These are phyloP conservation scores for Ceratobasidium sp. DNA, from an alignment of 1,284 basidiomycete genomes.

Conservation along the genomic window DNA sequence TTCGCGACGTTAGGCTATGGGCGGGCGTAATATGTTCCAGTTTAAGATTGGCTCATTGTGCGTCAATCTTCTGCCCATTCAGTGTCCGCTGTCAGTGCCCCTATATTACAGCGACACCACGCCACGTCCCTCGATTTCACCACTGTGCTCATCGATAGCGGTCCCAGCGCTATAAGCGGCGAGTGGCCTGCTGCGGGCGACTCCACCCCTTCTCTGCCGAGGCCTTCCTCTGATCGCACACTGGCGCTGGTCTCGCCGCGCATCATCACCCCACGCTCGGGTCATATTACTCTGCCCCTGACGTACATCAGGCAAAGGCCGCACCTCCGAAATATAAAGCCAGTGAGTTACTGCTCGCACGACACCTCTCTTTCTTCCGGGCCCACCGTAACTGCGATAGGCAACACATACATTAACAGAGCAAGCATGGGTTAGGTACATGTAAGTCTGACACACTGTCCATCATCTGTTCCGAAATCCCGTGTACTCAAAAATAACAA, in stretches of 20 bases:
- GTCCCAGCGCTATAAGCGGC: background rate
- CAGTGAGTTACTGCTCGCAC: background rate
- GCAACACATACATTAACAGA: constrained; percentile 16
- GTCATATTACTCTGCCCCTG: constrained; percentile 33
- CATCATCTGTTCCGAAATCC: constrained; percentile 30
- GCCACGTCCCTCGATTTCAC: constrained; percentile 1
- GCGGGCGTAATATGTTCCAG: background rate
- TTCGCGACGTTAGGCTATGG: constrained; percentile 12
- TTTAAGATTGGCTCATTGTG: background rate
- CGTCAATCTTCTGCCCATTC: background rate
- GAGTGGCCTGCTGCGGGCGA: background rate
- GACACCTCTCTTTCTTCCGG: background rate
- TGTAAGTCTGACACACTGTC: constrained; percentile 39
- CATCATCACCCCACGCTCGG: constrained; percentile 25
- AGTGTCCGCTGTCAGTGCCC: constrained; percentile 13
- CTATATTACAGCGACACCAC: background rate
- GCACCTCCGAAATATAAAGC: constrained; percentile 18
- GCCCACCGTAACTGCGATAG: background rate
- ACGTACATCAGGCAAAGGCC: constrained; percentile 7
- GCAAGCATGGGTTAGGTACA: constrained; percentile 30
- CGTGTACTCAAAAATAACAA: constrained; percentile 31
- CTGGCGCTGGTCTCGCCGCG: constrained; percentile 16
- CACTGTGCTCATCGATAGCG: constrained; percentile 6
- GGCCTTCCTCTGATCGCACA: background rate
- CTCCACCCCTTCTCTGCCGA: constrained; percentile 4